Evolutionary conservation across 1,284 basidiomycete genomes (phyloP).

Genomic region (Veloboletus limbatus): DNA sequence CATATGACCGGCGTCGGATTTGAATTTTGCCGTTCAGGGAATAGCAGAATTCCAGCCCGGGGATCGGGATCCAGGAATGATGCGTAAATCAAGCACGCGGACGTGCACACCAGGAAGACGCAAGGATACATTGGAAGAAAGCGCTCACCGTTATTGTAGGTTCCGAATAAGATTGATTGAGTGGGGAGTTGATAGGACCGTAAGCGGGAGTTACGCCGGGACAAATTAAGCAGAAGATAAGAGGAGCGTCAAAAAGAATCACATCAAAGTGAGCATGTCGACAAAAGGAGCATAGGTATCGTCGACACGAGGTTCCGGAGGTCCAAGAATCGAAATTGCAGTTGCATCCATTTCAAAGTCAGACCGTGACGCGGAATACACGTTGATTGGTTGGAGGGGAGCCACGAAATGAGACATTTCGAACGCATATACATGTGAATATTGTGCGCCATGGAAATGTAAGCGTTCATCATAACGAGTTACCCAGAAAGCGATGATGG

Average conservation of each 20-base stretch:
- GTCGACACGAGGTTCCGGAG: constrained; percentile 29
- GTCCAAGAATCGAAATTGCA: constrained; percentile 23
- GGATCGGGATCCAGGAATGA: constrained; percentile 6
- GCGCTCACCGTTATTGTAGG: constrained; percentile 7
- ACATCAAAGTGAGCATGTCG: not conserved
- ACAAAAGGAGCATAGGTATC: constrained; percentile 9
- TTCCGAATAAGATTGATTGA: constrained; percentile 12
- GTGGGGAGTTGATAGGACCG: not conserved
- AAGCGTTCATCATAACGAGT: constrained; percentile 1
- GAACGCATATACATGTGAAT: constrained; percentile 9
- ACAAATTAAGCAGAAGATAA: not conserved
- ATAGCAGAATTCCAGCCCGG: constrained; percentile 6
- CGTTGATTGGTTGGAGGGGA: not conserved
- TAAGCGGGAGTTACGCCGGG: too few relatives aligned
- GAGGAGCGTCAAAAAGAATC: constrained; percentile 3
- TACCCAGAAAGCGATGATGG: constrained; percentile 8
- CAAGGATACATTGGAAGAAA: constrained; percentile 6
- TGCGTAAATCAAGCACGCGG: constrained; percentile 3
- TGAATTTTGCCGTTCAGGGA: constrained; percentile 14
- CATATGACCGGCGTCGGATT: constrained; percentile 11
- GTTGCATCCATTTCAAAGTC: constrained; percentile 19
- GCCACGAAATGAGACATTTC: constrained; percentile 13
- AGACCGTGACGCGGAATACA: constrained; percentile 7
- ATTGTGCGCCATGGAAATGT: constrained; percentile 15
- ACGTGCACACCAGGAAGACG: not conserved